Conservation (phyloP, 2,329 filamentous ascomycete genomes). For the Talaromyces verruculosus region DNA sequence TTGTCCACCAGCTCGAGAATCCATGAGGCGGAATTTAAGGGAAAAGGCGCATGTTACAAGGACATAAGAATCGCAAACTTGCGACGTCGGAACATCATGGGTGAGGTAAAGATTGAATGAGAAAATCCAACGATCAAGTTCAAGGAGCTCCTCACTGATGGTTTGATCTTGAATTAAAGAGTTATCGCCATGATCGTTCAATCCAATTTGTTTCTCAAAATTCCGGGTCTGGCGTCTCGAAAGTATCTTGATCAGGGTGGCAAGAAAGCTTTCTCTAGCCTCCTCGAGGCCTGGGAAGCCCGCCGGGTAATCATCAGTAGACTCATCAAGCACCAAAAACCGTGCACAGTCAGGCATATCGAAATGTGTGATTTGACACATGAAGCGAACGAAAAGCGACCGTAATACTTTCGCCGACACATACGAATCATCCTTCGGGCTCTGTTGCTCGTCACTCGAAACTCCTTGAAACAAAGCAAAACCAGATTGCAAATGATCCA, state of each 20-base stretch:
- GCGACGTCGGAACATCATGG: background rate
- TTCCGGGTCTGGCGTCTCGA: background rate
- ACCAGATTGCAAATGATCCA: slow-evolving; percentile 16
- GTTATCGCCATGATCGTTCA: background rate
- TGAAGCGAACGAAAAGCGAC: slow-evolving; percentile 17
- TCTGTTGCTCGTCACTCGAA: background rate
- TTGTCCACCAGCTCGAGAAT: background rate
- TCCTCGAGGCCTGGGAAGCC: slow-evolving; percentile 2
- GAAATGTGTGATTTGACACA: slow-evolving; percentile 21
- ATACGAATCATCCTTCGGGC: background rate
- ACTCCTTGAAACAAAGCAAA: slow-evolving; percentile 14
- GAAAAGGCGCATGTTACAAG: slow-evolving; percentile 16
- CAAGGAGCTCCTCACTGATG: slow-evolving; percentile 6
- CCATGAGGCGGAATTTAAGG: slow-evolving; percentile 15
- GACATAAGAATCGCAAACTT: slow-evolving; percentile 5
- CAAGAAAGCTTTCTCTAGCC: slow-evolving; percentile 10
- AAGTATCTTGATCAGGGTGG: background rate
- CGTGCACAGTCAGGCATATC: slow-evolving; percentile 16
- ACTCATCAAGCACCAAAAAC: slow-evolving; percentile 1
- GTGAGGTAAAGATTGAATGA: slow-evolving; percentile 17
- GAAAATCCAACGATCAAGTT: slow-evolving; percentile 17
- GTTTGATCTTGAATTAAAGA: background rate
- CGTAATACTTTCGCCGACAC: slow-evolving; percentile 6
- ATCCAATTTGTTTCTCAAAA: background rate
- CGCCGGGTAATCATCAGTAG: background rate